Evolutionary conservation across 2,329 filamentous ascomycete species (phyloP), one percentile per base, ranked within the genome.

Genomic region (Byssothecium circinans): DNA sequence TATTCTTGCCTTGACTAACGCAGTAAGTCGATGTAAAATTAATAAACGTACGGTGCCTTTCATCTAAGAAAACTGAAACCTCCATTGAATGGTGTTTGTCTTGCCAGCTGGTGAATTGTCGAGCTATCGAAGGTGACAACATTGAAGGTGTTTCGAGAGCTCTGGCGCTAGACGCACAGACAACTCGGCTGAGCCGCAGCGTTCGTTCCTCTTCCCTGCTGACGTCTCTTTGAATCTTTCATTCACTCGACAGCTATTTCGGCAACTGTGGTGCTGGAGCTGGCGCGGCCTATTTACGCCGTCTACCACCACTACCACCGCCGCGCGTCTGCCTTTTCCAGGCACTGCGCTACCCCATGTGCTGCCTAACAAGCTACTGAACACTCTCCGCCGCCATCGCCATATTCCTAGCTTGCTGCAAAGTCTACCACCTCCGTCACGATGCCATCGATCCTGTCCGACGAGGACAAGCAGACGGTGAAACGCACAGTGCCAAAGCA

Each of bases 391-490:
- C 12, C 29, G 6, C 29, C 29, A 8, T 14, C 29, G 14, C 8
- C 14, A 32, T 14, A 32, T 32, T 32, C 5, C 29, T 32, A 32
- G 12, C 29, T 14, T 12, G 29, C 29, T n/a, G 12, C 29, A n/a
- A 32, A 32, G 6, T 12, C 29, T 27, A 11, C 52, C 20, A 41
- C 17, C 11, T 32, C 43, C 50, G 45, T 42, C 58, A 58, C 54
- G 43, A 78, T 78, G 75, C 81, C 81, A 49, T 83, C 82, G 15
- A 83, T 95, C 57, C 83, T 99, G 47, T 89, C 81, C 69, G 92
- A 96, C 67, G 87, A 91, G 65, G 94, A 99, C 78, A 96, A 95
- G 81, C 89, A 95, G 76, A 95, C 86, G 52, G 91, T 99, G 74
- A 95, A 95, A 78, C 87, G 94, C 69, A 88, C 87, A 61, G 89